phyloP scores from a whole-genome alignment of 2,329 filamentous ascomycete genomes.

The Emergomyces orientalis region DNA sequence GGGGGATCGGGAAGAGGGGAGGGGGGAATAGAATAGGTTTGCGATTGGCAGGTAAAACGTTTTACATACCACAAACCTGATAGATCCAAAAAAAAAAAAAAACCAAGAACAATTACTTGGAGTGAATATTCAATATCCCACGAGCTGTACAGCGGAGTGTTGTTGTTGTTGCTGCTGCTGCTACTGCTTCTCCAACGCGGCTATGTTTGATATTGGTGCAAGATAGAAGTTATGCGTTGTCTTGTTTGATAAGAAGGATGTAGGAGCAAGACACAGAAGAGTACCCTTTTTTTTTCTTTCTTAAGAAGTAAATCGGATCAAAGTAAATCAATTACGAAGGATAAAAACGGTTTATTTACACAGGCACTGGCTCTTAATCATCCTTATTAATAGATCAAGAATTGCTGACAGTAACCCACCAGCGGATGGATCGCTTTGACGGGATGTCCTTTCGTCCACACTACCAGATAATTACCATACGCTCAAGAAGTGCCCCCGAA shows the following conservation, averaged over 20 bases:
- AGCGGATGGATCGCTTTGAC: too few species aligned
- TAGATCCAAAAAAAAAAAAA: background rate
- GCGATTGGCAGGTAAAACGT: slow-evolving; percentile 1
- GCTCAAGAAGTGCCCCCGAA: background rate
- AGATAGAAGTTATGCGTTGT: background rate
- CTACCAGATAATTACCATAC: too few species aligned
- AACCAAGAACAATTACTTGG: background rate
- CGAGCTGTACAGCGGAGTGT: background rate
- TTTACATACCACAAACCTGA: background rate
- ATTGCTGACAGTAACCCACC: too few species aligned
- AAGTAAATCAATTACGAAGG: background rate
- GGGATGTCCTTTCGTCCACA: too few species aligned
- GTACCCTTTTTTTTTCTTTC: background rate
- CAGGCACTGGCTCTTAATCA: background rate
- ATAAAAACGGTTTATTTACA: background rate
- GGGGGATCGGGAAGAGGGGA: background rate
- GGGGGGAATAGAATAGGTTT: background rate
- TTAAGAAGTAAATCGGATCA: background rate
- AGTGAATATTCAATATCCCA: background rate
- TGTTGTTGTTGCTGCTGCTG: background rate
- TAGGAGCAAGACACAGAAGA: background rate
- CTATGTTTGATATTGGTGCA: background rate
- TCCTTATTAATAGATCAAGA: background rate
- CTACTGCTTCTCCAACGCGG: background rate
- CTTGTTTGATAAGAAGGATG: background rate